Evolutionary conservation across 768 basidiomycete species (phyloP).

Genomic region (Kwoniella bestiolae): DNA sequence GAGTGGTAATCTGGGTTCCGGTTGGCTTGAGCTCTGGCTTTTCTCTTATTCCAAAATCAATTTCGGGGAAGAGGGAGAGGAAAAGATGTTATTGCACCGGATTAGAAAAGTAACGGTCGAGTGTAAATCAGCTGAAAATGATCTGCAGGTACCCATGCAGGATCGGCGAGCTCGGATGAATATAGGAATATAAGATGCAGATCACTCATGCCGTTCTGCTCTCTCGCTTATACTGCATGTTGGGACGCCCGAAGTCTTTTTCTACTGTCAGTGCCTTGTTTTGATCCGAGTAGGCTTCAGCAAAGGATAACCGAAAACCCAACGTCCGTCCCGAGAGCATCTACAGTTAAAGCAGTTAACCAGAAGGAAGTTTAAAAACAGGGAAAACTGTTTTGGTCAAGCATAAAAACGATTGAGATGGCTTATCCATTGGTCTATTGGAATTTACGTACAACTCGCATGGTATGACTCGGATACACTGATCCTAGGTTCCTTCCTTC

Average conservation of each 20-base stretch:
- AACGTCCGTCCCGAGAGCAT: not conserved
- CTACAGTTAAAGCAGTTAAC: not conserved
- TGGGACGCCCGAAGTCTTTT: too few species aligned
- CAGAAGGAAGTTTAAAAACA: too few species aligned
- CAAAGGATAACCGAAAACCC: not conserved
- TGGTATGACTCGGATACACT: too few species aligned
- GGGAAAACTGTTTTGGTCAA: not conserved
- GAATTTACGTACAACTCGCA: not conserved
- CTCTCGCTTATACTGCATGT: too few species aligned
- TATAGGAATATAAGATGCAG: too few species aligned
- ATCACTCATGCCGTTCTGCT: too few species aligned
- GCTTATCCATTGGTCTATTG: not conserved
- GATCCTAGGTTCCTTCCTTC: not conserved
- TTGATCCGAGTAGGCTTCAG: conserved; percentile 10
- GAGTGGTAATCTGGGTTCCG: not conserved
- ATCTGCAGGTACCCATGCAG: not conserved
- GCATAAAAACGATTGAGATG: not conserved
- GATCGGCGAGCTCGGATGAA: not conserved
- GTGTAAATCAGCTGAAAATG: not conserved
- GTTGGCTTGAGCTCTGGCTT: not conserved
- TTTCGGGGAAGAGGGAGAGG: too few species aligned
- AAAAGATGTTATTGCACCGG: too few species aligned
- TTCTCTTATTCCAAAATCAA: not conserved
- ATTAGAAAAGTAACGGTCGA: too few species aligned
- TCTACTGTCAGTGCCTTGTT: not conserved